phyloP scores from a whole-genome alignment of 1,284 basidiomycete genomes.

The Cystobasidiaceae sp. region DNA sequence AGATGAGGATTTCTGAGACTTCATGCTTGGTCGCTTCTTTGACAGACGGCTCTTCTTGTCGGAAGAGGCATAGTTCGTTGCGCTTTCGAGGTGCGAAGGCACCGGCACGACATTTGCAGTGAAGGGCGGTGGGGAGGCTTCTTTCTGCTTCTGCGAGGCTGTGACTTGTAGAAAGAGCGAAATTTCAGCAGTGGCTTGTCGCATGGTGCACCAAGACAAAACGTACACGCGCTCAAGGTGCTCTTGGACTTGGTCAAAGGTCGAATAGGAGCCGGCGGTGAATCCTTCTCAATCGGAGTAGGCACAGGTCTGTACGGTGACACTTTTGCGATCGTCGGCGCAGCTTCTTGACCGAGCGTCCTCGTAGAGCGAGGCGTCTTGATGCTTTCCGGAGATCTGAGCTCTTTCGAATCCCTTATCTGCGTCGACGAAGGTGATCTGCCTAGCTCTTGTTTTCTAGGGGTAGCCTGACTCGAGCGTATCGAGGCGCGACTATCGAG shows the following conservation, averaged over 20 bases:
- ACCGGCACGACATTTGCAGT: neutral
- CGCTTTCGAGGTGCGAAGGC: neutral
- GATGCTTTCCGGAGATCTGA: constrained; percentile 18
- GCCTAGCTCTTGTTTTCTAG: neutral
- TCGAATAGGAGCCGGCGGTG: too few relatives aligned
- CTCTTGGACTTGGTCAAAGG: too few relatives aligned
- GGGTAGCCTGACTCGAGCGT: neutral
- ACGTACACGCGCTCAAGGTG: too few relatives aligned
- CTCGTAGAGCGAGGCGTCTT: neutral
- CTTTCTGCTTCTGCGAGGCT: neutral
- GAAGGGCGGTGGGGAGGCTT: constrained; percentile 6
- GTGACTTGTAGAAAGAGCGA: neutral
- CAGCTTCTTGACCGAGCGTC: neutral
- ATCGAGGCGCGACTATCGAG: neutral
- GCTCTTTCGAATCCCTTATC: constrained; percentile 23
- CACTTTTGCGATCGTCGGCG: too few relatives aligned
- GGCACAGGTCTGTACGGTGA: too few relatives aligned
- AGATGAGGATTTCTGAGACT: constrained; percentile 23
- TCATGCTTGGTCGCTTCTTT: constrained; percentile 17
- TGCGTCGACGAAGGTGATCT: neutral
- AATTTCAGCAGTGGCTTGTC: neutral
- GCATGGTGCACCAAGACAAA: too few relatives aligned
- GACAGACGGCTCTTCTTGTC: constrained; percentile 10
- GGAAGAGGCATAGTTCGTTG: neutral
- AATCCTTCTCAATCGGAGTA: too few relatives aligned